Base-by-base conservation (phyloP, 345 rosid species). In the Gossypium anomalum region DNA sequence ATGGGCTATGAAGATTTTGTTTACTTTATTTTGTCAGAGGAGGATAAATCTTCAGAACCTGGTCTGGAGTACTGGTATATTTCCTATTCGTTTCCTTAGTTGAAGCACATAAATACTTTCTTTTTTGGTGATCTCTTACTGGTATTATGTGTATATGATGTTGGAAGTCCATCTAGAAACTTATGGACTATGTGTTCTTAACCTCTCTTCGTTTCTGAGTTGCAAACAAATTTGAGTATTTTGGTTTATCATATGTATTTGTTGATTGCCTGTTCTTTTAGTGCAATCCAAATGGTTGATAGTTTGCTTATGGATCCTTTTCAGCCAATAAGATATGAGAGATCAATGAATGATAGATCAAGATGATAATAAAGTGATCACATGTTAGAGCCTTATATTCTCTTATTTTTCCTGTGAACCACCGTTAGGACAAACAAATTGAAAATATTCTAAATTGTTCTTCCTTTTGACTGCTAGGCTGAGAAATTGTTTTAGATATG, bases 1-100 rank as follows among this genome's bases (percentile, higher is more conserved):
- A 94, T 94, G 97, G 85, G 90, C 76, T 94, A 94, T 80, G 97
- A 94, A 86, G 98, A 94, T 87, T 94, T 94, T 76, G 97, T 92
- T 7, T 89, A 89, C 84, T 94, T 94, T 79, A 89, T 94, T 51
- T 87, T 94, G 43, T 86, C 97, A 34, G 98, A 92, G 81, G 98
- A 92, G 87, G 97, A 94, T 76, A 94, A 94, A 78, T 86, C 97
- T 79, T 83, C 98, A 27, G 98, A 88, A 77, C 93, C 93, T 77
- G 86, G 95, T 79, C 90, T 94, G 59, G 97, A 90, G 80, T 92
- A 88, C 83, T 94, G 98, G 98, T 90, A 92, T 67, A 34, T 20
- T 25, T 41, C 49, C 15, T 0, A 2, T 23, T 41, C 6, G 25
- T 62, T 52, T 53, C 69, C 23, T 22, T 10, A 34, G 19, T 38